A percentile compares a stretch with the other conserved stretches of the same genome.
phyloP scores from a whole-genome alignment of 345 rosid species.

The Corymbia maculata region DNA sequence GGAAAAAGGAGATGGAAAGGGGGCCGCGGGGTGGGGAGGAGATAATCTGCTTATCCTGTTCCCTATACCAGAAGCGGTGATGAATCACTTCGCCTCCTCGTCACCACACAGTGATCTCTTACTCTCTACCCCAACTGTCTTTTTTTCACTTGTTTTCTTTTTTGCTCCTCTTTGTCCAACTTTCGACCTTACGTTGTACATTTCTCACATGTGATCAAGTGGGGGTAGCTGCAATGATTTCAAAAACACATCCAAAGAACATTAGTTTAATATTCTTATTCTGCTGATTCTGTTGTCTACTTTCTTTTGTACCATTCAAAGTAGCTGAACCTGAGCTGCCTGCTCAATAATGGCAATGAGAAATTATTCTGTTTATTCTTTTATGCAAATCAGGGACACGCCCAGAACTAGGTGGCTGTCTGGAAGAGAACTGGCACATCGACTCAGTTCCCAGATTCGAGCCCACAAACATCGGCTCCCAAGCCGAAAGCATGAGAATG shows the following conservation, averaged over 20 bases:
- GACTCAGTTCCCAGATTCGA: neutral
- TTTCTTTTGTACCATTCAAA: neutral
- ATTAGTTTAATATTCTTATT: neutral
- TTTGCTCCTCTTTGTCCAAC: neutral
- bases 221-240: neutral
- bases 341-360: neutral
- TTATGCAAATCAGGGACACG: neutral
- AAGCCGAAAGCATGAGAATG: neutral
- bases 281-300: neutral
- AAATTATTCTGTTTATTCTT: no score
- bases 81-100: neutral
- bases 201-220: neutral
- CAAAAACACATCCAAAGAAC: neutral
- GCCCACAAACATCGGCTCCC: neutral
- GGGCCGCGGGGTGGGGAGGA: no score
- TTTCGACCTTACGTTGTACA: neutral
- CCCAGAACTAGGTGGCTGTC: neutral
- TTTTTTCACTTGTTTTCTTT: neutral
- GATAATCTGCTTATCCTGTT: neutral
- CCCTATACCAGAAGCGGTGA: neutral
- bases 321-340: neutral
- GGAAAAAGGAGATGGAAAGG: neutral
- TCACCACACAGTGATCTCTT: neutral
- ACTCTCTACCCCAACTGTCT: neutral
- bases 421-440: neutral